Conservation (phyloP, 225 moss, liverwort and hornwort genomes). For the Thuidium tamariscinum region DNA sequence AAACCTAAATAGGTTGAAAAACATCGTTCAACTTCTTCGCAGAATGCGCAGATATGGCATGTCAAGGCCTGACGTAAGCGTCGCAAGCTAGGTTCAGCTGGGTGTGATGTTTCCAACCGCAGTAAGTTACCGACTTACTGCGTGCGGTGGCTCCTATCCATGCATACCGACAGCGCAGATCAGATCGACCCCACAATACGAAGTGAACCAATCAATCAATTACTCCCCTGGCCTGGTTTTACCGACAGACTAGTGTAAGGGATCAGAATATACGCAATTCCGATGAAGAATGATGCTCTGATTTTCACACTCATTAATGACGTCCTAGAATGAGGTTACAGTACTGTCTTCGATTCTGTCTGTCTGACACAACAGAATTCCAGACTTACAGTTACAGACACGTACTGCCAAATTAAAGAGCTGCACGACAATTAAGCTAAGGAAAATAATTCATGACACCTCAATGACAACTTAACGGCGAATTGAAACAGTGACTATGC, state of each 20-base stretch:
- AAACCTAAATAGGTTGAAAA: neutral
- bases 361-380: neutral
- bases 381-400: neutral
- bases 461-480: too few relatives aligned
- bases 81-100: neutral
- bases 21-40: neutral
- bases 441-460: neutral
- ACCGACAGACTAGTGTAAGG: neutral
- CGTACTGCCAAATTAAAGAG: neutral
- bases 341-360: too few relatives aligned
- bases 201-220: neutral
- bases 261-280: neutral
- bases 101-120: neutral
- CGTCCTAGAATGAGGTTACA: neutral
- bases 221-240: neutral
- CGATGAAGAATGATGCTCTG: neutral
- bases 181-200: neutral
- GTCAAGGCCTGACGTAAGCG: neutral
- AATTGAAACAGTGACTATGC: neutral
- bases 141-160: neutral
- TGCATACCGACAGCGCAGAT: neutral
- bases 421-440: neutral
- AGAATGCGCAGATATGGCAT: neutral
- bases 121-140: neutral
- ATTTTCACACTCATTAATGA: neutral